These are phyloP conservation scores for Arthrobotrys musiformis DNA, from an alignment of 2,329 filamentous ascomycete species.

Conservation along the genomic window DNA sequence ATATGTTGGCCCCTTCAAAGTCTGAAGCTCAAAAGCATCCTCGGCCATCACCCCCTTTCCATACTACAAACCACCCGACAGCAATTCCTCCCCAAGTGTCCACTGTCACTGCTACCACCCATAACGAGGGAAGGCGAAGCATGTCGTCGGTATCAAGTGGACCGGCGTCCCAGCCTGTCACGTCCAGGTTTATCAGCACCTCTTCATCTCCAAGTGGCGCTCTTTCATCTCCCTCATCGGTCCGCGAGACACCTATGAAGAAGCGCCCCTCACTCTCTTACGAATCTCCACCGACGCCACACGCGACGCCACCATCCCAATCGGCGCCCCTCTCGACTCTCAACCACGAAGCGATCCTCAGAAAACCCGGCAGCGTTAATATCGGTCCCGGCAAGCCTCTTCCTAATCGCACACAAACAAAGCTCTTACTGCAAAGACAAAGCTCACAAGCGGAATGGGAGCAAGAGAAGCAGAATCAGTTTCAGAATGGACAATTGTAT, in stretches of 20 bases:
- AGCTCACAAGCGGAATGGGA: slow-evolving; percentile 53
- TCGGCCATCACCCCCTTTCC: slow-evolving; percentile 47
- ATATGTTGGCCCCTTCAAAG: slow-evolving; percentile 38
- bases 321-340: slow-evolving; percentile 41
- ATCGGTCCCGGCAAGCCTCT: slow-evolving; percentile 48
- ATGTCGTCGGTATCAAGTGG: slow-evolving; percentile 53
- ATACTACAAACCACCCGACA: slow-evolving; percentile 48
- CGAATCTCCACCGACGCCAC: slow-evolving; percentile 52
- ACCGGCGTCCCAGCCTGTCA: slow-evolving; percentile 40
- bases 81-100: slow-evolving; percentile 48
- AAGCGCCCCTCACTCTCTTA: slow-evolving; percentile 38
- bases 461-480: slow-evolving; percentile 43
- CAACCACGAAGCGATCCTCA: slow-evolving; percentile 45
- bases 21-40: slow-evolving; percentile 43
- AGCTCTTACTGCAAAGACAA: slow-evolving; percentile 46
- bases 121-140: slow-evolving; percentile 46
- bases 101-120: slow-evolving; percentile 42
- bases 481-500: slow-evolving; percentile 45
- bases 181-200: slow-evolving; percentile 48
- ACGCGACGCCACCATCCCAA: slow-evolving; percentile 47
- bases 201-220: slow-evolving; percentile 45
- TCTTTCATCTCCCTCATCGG: slow-evolving; percentile 48
- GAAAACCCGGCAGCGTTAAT: slow-evolving; percentile 52
- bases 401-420: slow-evolving; percentile 53
- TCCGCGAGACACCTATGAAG: slow-evolving; percentile 47